A percentile compares a stretch with the other conserved stretches of the same genome.
Evolutionary conservation across 2,329 filamentous ascomycete species (phyloP).

Genomic region (Calonectria pauciramosa): DNA sequence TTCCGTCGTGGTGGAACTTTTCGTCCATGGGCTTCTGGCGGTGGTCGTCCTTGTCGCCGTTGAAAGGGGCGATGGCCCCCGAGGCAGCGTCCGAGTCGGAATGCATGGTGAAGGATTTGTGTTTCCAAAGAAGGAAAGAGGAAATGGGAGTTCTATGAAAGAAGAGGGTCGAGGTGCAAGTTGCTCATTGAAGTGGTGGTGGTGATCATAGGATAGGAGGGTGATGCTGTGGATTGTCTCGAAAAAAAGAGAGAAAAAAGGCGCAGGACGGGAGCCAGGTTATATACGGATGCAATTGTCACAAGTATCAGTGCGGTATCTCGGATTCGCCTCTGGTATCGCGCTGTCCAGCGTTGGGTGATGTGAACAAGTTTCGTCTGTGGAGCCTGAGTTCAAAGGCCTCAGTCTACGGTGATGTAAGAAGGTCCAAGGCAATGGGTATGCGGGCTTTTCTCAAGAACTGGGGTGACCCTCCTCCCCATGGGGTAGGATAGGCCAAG

Average conservation of each 20-base stretch:
- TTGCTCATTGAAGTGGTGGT: background rate
- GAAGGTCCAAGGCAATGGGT: background rate
- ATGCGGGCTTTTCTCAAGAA: constrained; percentile 3
- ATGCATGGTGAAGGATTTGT: background rate
- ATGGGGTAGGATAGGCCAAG: constrained; percentile 7
- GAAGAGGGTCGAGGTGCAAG: background rate
- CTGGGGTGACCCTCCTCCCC: constrained; percentile 9
- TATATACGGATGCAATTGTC: background rate
- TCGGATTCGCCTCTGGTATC: background rate
- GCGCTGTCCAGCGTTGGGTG: background rate
- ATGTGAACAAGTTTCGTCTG: background rate
- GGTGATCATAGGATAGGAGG: background rate
- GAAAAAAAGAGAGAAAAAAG: background rate
- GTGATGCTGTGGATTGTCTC: background rate
- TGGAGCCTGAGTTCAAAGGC: background rate
- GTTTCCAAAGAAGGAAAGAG: background rate
- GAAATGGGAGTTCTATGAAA: background rate
- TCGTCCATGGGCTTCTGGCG: background rate
- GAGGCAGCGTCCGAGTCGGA: background rate
- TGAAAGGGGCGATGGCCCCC: background rate
- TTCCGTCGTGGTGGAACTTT: background rate
- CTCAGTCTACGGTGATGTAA: background rate
- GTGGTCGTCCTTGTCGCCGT: background rate
- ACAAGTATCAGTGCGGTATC: background rate
- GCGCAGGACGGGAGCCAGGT: background rate